phyloP scores from a whole-genome alignment of 139 green algal genomes.

The Astrephomene gubernaculifera region DNA sequence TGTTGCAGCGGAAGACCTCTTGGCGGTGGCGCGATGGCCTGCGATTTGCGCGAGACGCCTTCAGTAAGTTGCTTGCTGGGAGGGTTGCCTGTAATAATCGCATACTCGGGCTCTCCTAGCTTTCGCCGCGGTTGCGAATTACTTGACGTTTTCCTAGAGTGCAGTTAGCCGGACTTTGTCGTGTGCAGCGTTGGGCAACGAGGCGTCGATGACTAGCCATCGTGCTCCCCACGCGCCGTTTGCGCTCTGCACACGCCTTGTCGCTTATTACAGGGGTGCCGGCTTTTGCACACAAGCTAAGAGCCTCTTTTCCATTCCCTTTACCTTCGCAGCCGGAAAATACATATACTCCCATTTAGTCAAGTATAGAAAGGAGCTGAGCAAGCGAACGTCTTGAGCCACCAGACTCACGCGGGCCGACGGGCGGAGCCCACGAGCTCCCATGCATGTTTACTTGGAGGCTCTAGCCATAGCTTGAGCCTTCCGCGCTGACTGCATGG shows the following conservation, averaged over 20 bases:
- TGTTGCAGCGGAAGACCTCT: not conserved
- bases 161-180: not conserved
- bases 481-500: not conserved
- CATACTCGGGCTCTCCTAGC: not conserved
- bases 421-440: not conserved
- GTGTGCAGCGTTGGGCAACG: not conserved
- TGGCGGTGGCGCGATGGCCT: not conserved
- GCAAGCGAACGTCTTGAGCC: constrained; percentile 11
- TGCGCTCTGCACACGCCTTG: not conserved
- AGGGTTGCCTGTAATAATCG: not conserved
- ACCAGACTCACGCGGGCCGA: not conserved
- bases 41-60: constrained; percentile 12
- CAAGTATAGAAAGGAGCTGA: not conserved
- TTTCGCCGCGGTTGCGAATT: not conserved
- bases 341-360: constrained; percentile 30
- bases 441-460: not conserved
- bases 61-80: not conserved
- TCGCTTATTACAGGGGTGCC: not conserved
- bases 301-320: not conserved
- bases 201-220: not conserved
- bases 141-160: not conserved
- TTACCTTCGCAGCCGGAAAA: not conserved
- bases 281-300: not conserved
- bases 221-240: not conserved
- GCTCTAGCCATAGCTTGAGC: not conserved